Evolutionary conservation across 2,329 filamentous ascomycete species (phyloP), one percentile per base, ranked within the genome.

Genomic region (Volutella citrinella): DNA sequence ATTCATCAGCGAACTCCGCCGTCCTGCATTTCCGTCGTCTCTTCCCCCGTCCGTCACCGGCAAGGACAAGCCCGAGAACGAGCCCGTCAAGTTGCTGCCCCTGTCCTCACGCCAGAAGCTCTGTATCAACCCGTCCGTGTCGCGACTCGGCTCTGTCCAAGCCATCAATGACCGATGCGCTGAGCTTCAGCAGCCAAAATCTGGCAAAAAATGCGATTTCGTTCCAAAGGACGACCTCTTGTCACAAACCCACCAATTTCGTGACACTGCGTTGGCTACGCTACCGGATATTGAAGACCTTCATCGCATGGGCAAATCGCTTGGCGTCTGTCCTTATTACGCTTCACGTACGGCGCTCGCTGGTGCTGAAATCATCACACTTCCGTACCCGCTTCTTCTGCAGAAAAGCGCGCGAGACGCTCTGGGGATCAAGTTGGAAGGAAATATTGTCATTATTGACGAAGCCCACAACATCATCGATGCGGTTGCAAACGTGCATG

Each of bases 391-490:
- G 3, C 64, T 98, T 7, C 72, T 98, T 0, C 68, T 98, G 4
- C 93, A 97, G 54, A 86, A 82, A 51, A 86, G 81, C 5, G 90
- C 93, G 1, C 74, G 93, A 30, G 90, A 97, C 41, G 89, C 93
- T 1, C 71, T 98, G 1, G 84, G 85, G 0, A 80, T 98, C 26
- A 91, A 84, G 16, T 64, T 98, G 8, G 89, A 94, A 50, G 80
- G 82, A 6, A 93, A 95, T 53, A 72, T 98, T 1, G 81, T 98
- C n/a, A 85, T 98, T 17, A 87, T 98, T 29, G 93, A 98, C 49
- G 93, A 98, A 66, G 93, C 93, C 1, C 93, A 98, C 58, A 98
- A 98, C 55, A 77, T 98, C 32, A 95, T 96, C 84, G 90, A 96
- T 58, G 89, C 91, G 0, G 87, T 98, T 27, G 78, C 87, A 12